Evolutionary conservation across 371 early-diverging fungal genomes (phyloP), one percentile per base, ranked within the genome.

Genomic region (Lichtheimia hyalospora): DNA sequence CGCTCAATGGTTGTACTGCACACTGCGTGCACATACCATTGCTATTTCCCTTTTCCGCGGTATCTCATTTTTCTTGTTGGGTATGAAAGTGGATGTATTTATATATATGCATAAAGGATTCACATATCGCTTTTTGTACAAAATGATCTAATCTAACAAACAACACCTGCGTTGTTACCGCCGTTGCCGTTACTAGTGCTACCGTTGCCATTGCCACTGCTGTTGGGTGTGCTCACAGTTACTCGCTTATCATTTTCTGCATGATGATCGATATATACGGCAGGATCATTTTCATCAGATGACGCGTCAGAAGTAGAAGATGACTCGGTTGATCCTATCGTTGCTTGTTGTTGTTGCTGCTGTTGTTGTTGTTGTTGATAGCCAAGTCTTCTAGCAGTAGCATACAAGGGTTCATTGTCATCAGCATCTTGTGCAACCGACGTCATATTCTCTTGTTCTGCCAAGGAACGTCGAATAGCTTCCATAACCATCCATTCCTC

Each of bases 401-500:
- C 21, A 25, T 56, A 48, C 18, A 48, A 41, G 7, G 57, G 57
- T 27, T 56, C 46, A 44, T 56, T 21, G 44, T 56, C 57, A 40
- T 56, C 48, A 27, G 42, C 46, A 25, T 48, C 48, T 44, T 56
- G 57, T 43, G 40, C n/a, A 14, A 53, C 53, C 14, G 53, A 23
- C 50, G 50, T 15, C 41, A n/a, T 18, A 2, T 82, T 82, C 51
- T 88, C 84, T 63, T 83, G 79, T 62, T 88, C 91, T 59, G 81
- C 75, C 58, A 92, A 71, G 52, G 90, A 89, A 54, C 81, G 74
- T 21, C 95, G 74, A 51, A 96, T 90, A 0, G 96, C 96, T 70
- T 95, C 94, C 86, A 92, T 88, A 0, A 96, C 75, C 94, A 96
- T 88, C 70, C 92, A 70, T 66, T 95, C 96, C 53, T 96, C 96